Evolutionary conservation across 108 stramenopile genomes (phyloP).

Genomic region (Pseudonitzschia multistriata): DNA sequence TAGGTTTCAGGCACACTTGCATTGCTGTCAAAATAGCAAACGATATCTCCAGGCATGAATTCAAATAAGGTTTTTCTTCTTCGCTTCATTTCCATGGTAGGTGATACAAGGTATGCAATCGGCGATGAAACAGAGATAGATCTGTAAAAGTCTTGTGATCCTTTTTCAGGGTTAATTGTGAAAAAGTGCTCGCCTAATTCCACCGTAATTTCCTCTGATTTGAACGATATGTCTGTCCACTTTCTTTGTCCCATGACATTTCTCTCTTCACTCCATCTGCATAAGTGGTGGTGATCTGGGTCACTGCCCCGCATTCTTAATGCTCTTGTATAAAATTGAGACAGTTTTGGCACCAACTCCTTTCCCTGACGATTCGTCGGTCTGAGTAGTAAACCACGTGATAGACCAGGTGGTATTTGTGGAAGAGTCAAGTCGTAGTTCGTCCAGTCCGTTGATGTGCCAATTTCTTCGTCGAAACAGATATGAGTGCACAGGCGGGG

Average conservation of each 20-base stretch:
- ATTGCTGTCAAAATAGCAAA: constrained; percentile 27
- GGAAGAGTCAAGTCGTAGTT: constrained; percentile 24
- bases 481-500: constrained; percentile 31
- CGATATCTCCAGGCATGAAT: constrained; percentile 38
- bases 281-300: constrained; percentile 7
- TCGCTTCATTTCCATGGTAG: constrained; percentile 19
- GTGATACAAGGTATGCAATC: constrained; percentile 6
- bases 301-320: constrained; percentile 7
- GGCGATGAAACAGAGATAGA: background rate
- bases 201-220: background rate
- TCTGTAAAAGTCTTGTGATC: constrained; percentile 7
- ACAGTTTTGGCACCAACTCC: constrained; percentile 22
- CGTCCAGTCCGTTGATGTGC: constrained; percentile 24
- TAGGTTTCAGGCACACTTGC: constrained; percentile 4
- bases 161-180: background rate
- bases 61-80: constrained; percentile 1
- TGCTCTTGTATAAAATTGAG: constrained; percentile 11
- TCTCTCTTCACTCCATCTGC: background rate
- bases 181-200: background rate
- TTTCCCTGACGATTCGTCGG: constrained; percentile 28
- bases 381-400: constrained; percentile 26
- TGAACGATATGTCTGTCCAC: background rate
- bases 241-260: background rate
- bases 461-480: constrained; percentile 36
- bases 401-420: constrained; percentile 28